Percentiles rank a stretch among this genome's conserved stretches.
phyloP scores from a whole-genome alignment of 176 grass and related monocot species.

The barley (Hordeum vulgare) region MorexV3_pseudomolecules_assembly NC_058518.1:487999485-487999984 shows the following conservation, averaged over 20 bases:
- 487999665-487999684: neutral
- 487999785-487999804: slow-evolving; percentile 14
- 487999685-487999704: slow-evolving; percentile 4
- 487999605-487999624: neutral
- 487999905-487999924: slow-evolving; percentile 77
- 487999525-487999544: too few species aligned
- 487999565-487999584: neutral
- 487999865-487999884: slow-evolving; percentile 55
- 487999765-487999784: slow-evolving; percentile 5
- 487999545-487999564: neutral
- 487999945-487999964: neutral
- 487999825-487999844: slow-evolving; percentile 13
- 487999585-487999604: neutral
- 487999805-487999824: neutral
- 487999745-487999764: neutral
- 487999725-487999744: neutral
- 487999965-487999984: neutral
- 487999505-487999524: too few species aligned
- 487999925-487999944: slow-evolving; percentile 38
- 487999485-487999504: too few species aligned
- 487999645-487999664: neutral
- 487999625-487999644: neutral
- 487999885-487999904: slow-evolving; percentile 70
- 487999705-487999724: neutral
- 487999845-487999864: slow-evolving; percentile 26